Evolutionary conservation across 2,329 filamentous ascomycete species (phyloP).

Genomic region (Corynespora cassiicola): DNA sequence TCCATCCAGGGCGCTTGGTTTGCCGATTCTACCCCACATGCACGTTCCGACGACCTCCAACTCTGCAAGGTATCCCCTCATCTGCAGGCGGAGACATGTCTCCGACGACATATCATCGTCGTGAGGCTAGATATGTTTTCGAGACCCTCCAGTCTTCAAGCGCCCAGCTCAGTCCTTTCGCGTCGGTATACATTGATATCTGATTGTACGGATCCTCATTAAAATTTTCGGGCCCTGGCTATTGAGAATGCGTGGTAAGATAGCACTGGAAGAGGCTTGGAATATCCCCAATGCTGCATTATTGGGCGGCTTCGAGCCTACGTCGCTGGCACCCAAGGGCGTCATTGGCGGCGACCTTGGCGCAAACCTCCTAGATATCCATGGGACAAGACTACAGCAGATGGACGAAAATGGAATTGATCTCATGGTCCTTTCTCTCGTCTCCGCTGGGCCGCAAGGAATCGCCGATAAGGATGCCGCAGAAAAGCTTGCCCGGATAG

Average conservation of each 20-base stretch:
- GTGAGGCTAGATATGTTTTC: too few relatives aligned
- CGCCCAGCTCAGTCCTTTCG: too few relatives aligned
- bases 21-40: too few relatives aligned
- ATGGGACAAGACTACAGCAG: slow-evolving; percentile 48
- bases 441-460: slow-evolving; percentile 56
- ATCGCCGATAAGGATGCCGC: slow-evolving; percentile 52
- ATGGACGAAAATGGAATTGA: slow-evolving; percentile 55
- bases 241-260: slow-evolving; percentile 17
- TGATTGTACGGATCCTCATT: too few relatives aligned
- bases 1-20: too few relatives aligned
- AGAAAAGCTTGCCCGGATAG: slow-evolving; percentile 47
- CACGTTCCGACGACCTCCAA: too few relatives aligned
- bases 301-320: slow-evolving; percentile 61
- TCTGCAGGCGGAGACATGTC: too few relatives aligned
- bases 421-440: slow-evolving; percentile 55
- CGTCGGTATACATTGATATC: too few relatives aligned
- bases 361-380: slow-evolving; percentile 61
- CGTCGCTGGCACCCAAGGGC: slow-evolving; percentile 14
- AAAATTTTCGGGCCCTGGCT: too few relatives aligned
- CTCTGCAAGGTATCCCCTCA: too few relatives aligned
- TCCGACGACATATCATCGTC: too few relatives aligned
- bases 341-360: slow-evolving; percentile 66
- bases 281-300: slow-evolving; percentile 67
- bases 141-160: too few relatives aligned
- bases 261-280: slow-evolving; percentile 29